Percentiles rank a stretch among this genome's conserved stretches.
phyloP scores from a whole-genome alignment of 2,329 filamentous ascomycete genomes.

The Acrocalymma vagum region DNA sequence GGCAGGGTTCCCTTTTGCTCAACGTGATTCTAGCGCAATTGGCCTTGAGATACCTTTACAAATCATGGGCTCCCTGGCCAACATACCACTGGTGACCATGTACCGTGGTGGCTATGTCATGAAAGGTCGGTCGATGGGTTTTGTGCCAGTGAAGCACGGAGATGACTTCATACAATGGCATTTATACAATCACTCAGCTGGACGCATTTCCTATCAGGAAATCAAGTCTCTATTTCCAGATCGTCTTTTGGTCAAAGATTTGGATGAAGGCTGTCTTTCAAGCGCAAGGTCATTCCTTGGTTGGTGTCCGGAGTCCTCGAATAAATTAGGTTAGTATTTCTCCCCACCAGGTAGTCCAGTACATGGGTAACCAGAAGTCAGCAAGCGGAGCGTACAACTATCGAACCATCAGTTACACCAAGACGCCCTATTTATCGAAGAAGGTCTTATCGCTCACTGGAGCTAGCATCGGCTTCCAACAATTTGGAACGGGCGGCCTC shows the following conservation, averaged over 20 bases:
- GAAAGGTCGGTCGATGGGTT: constrained; percentile 3
- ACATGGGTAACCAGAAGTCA: no score
- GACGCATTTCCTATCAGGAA: constrained; percentile 3
- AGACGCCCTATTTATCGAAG: no score
- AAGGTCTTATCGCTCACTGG: constrained; percentile 1
- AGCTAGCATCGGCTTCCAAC: constrained; percentile 6
- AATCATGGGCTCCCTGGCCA: constrained; percentile 2
- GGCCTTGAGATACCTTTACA: constrained; percentile 4
- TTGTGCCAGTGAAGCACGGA: constrained; percentile 2
- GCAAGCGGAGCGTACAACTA: no score
- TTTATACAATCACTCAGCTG: constrained; percentile 1
- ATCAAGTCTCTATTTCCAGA: not conserved
- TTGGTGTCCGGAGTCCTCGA: constrained; percentile 5
- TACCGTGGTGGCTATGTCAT: constrained; percentile 4
- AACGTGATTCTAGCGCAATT: not conserved
- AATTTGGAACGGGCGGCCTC: constrained; percentile 3
- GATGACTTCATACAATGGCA: constrained; percentile 7
- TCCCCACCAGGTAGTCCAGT: not conserved
- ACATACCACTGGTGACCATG: constrained; percentile 4
- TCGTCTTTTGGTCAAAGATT: constrained; percentile 1
- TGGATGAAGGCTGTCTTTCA: constrained; percentile 1
- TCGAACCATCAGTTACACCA: no score
- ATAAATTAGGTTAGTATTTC: constrained; percentile 2
- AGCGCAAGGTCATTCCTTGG: constrained; percentile 2
- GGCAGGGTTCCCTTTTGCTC: constrained; percentile 1